phyloP scores from a whole-genome alignment of 805 yeast genomes.

The Teunomyces lycoperdinae region DNA sequence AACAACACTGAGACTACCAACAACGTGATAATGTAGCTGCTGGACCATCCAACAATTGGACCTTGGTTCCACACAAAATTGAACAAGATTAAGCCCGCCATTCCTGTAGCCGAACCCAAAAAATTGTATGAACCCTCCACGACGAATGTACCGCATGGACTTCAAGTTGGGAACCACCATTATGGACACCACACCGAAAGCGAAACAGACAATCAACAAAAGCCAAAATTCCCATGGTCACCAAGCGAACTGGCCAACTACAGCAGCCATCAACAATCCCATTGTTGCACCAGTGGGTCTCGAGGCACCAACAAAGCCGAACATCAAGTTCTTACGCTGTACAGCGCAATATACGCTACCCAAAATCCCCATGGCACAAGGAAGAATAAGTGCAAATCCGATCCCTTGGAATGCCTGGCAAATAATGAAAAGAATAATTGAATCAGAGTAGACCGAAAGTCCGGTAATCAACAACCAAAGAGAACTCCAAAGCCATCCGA shows the following conservation, averaged over 20 bases:
- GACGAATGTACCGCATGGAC: constrained; percentile 8
- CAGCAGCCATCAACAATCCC: constrained; percentile 52
- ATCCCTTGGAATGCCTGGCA: constrained; percentile 60
- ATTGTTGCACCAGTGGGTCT: constrained; percentile 63
- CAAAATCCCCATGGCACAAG: constrained; percentile 59
- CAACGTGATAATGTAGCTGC: constrained; percentile 55
- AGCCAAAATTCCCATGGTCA: constrained; percentile 66
- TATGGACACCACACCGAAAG: constrained; percentile 29
- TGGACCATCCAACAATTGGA: constrained; percentile 66
- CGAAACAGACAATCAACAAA: constrained; percentile 37
- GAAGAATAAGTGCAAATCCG: constrained; percentile 58
- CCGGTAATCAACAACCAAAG: constrained; percentile 65
- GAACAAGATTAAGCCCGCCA: constrained; percentile 57
- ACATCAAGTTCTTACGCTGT: constrained; percentile 49
- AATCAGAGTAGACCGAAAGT: constrained; percentile 47
- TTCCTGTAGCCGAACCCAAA: constrained; percentile 54
- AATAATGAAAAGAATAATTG: constrained; percentile 45
- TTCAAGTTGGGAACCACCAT: constrained; percentile 25
- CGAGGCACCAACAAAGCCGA: constrained; percentile 54
- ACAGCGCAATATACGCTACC: constrained; percentile 45
- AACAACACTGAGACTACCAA: constrained; percentile 50
- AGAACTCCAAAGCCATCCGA: constrained; percentile 55
- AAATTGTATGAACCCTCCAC: constrained; percentile 14
- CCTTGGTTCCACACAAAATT: constrained; percentile 77
- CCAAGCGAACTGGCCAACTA: constrained; percentile 43